Conservation (phyloP, 371 early-diverging fungal genomes). For the Mortierella sp. region DNA sequence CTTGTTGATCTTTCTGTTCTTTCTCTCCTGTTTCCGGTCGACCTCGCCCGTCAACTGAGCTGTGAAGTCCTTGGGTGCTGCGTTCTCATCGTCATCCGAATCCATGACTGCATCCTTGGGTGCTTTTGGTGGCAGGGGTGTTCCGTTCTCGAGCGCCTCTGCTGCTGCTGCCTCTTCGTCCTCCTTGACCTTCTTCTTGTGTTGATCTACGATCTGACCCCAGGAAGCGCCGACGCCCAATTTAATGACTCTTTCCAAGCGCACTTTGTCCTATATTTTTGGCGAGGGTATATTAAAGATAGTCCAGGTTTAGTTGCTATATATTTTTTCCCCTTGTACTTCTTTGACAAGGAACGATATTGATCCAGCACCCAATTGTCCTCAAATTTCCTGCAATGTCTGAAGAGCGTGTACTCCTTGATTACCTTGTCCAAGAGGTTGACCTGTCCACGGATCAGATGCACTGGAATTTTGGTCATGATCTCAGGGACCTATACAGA, state of each 20-base stretch:
- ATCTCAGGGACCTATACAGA: constrained; percentile 31
- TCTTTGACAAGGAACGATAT: too few species aligned
- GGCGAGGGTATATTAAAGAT: not conserved
- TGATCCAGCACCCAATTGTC: too few species aligned
- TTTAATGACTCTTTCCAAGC: constrained; percentile 60
- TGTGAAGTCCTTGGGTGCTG: constrained; percentile 35
- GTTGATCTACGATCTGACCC: constrained; percentile 55
- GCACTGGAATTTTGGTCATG: constrained; percentile 38
- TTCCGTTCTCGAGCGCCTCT: constrained; percentile 55
- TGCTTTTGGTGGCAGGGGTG: constrained; percentile 33
- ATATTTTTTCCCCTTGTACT: not conserved
- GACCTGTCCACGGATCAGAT: constrained; percentile 49
- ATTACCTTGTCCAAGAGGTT: constrained; percentile 45
- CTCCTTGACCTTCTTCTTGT: constrained; percentile 52
- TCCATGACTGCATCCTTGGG: constrained; percentile 19
- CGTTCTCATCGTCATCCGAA: constrained; percentile 44
- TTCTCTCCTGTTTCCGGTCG: constrained; percentile 49
- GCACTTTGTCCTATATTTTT: constrained; percentile 56
- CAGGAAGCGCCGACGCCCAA: constrained; percentile 60
- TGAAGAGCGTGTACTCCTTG: too few species aligned
- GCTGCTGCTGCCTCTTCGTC: constrained; percentile 38
- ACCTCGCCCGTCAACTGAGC: constrained; percentile 51
- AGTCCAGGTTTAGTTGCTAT: not conserved
- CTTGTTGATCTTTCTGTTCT: constrained; percentile 47
- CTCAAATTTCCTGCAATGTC: too few species aligned